Percentiles rank a stretch among this genome's conserved stretches.
Evolutionary conservation across 208 protist species (phyloP).

Genomic region (Acanthamoeba castellanii): DNA sequence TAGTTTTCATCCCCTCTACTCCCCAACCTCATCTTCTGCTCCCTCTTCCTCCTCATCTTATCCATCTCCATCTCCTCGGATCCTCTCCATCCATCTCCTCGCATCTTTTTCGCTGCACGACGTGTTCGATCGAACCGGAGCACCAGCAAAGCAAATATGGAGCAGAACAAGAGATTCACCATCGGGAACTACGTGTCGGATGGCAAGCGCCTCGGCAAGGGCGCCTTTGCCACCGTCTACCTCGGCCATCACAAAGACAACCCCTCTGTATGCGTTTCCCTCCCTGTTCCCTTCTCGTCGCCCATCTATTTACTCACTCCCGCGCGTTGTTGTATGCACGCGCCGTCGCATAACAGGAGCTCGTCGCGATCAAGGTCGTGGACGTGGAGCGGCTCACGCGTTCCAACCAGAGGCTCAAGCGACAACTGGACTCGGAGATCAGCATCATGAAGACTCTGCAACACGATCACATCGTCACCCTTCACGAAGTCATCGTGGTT

Average conservation of each 20-base stretch:
- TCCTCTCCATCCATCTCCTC: no score
- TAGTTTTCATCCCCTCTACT: not conserved
- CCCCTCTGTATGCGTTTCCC: not conserved
- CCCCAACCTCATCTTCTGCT: not conserved
- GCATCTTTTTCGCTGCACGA: no score
- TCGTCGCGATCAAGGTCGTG: constrained; percentile 68
- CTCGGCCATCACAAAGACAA: constrained; percentile 44
- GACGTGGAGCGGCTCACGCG: constrained; percentile 50
- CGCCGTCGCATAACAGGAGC: not conserved
- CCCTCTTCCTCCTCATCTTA: not conserved
- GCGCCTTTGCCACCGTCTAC: constrained; percentile 68
- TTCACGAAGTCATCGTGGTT: constrained; percentile 53
- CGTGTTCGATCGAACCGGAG: no score
- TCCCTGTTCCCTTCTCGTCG: not conserved
- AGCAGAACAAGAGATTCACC: constrained; percentile 37
- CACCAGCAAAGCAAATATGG: not conserved
- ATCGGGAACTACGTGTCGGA: constrained; percentile 53
- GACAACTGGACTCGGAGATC: constrained; percentile 61
- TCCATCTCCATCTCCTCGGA: no score
- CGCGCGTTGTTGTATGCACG: not conserved
- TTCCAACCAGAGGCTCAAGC: constrained; percentile 62
- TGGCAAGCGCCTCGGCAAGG: constrained; percentile 47
- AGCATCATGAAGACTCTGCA: constrained; percentile 27
- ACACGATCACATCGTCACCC: constrained; percentile 57
- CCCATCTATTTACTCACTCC: not conserved